Base-by-base conservation (phyloP, 1,284 basidiomycete genomes). In the Meripilus lineatus region DNA sequence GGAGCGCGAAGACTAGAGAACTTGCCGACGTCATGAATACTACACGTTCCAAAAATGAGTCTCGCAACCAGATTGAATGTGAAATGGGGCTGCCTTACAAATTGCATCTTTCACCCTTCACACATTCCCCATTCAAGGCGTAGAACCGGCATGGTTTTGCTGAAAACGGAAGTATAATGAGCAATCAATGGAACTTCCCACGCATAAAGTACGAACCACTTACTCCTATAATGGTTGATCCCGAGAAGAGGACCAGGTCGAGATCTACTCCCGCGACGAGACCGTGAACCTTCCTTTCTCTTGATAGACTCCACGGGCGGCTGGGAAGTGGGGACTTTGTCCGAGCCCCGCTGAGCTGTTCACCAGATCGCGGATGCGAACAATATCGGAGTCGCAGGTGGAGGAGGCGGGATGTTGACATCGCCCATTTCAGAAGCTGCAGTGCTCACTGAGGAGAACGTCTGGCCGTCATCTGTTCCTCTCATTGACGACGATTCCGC, bases 61-160 rank as follows among this genome's bases (percentile, higher is more conserved):
- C 18, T n/a, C 38, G 26, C 6, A 14, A 30, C 8, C 8, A 40
- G n/a, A 13, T 20, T 15, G 21, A 24, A 10, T 11, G 22, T 38
- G 11, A 23, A 28, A n/a, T 15, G 11, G 25, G 24, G 26, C 5
- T 20, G 22, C 59, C 82, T 61, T 46, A 87, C 84, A 85, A 88
- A 28, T 79, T 84, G 56, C 84, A 88, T 17, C 65, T 65, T 45
- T 71, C 69, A 11, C 81, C 82, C 53, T 75, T 80, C 3, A 77
- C 69, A 55, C 83, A 86, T 15, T 60, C 62, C 4, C 70, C 70
- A 23, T 67, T 68, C 4, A 59, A 55, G 24, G 62, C 61, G 53
- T 69, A 83, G 59, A 77, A 84, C 55, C 71, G 77, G 59, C 83
- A 86, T 11, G 76, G 77, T 51, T 85, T 84, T 1, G 81, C 83